Evolutionary conservation across 1,284 basidiomycete species (phyloP).

Genomic region (Ganoderma resinaceum): DNA sequence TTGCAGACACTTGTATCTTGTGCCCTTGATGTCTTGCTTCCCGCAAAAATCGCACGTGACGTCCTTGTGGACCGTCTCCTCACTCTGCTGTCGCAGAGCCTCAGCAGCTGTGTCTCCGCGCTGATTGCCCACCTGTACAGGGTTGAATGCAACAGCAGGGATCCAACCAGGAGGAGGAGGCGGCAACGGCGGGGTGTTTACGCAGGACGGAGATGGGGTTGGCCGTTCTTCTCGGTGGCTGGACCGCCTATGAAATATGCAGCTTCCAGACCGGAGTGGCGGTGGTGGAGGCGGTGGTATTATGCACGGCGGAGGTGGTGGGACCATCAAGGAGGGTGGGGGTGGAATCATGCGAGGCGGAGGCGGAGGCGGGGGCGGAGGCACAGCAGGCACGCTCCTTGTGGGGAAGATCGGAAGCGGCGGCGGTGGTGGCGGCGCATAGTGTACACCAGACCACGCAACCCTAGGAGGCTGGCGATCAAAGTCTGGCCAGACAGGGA

Average conservation of each 20-base stretch:
- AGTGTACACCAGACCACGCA: not conserved
- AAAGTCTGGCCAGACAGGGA: conserved; percentile 4
- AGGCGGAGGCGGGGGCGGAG: conserved; percentile 9
- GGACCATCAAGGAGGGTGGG: not conserved
- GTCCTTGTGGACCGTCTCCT: conserved; percentile 42
- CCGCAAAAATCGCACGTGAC: conserved; percentile 67
- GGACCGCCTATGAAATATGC: not conserved
- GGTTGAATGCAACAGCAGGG: conserved; percentile 12
- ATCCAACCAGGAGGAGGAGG: conserved; percentile 12
- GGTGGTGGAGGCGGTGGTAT: conserved; percentile 22
- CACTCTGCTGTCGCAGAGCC: not conserved
- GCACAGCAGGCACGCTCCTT: not conserved
- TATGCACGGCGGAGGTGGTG: conserved; percentile 14
- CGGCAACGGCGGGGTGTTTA: not conserved
- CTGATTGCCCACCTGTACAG: not conserved
- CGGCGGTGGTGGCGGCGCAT: conserved; percentile 9
- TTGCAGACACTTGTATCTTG: conserved; percentile 76
- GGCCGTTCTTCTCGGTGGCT: not conserved
- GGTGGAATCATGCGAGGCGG: conserved; percentile 10
- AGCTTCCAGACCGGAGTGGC: not conserved
- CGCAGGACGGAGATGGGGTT: not conserved
- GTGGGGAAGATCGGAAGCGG: not conserved
- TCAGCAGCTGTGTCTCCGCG: not conserved
- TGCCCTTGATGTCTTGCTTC: conserved; percentile 56
- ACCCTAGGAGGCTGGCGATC: not conserved